phyloP scores from a whole-genome alignment of 2,329 filamentous ascomycete genomes.

The Leptographium procerum region DNA sequence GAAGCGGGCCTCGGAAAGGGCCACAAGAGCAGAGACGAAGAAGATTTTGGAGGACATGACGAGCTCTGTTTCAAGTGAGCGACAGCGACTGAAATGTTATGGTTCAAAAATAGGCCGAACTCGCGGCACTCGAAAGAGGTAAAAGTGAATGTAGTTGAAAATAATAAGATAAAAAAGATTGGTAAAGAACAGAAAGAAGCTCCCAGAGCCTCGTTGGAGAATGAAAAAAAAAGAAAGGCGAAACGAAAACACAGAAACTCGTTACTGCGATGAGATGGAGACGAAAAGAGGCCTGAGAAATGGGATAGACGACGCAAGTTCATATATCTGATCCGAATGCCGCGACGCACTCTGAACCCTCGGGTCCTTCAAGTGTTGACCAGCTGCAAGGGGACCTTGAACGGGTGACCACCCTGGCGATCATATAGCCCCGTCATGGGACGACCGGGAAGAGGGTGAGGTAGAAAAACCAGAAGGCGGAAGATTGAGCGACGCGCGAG shows the following conservation, averaged over 20 bases:
- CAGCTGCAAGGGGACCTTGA: background rate
- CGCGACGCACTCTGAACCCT: background rate
- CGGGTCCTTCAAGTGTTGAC: background rate
- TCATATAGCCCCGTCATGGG: background rate
- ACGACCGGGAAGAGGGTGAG: background rate
- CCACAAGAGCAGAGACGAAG: constrained; percentile 21
- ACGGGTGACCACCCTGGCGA: background rate
- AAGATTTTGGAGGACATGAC: constrained; percentile 19
- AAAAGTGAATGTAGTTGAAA: background rate
- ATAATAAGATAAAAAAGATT: background rate
- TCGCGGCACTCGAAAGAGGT: background rate
- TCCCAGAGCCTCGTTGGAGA: background rate
- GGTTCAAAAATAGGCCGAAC: background rate
- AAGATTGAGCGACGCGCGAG: background rate
- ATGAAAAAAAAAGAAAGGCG: background rate
- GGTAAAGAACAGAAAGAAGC: background rate
- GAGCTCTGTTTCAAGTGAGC: background rate
- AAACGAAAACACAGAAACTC: background rate
- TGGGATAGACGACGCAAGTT: background rate
- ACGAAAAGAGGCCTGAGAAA: background rate
- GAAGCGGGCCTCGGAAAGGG: constrained; percentile 36
- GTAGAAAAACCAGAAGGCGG: too few relatives aligned
- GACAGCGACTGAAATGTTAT: background rate
- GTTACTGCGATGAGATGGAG: background rate
- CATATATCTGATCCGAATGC: background rate